Evolutionary conservation across 345 rosid genomes (phyloP), one percentile per base, ranked within the genome.

Genomic region (Toxicodendron radicans): DNA sequence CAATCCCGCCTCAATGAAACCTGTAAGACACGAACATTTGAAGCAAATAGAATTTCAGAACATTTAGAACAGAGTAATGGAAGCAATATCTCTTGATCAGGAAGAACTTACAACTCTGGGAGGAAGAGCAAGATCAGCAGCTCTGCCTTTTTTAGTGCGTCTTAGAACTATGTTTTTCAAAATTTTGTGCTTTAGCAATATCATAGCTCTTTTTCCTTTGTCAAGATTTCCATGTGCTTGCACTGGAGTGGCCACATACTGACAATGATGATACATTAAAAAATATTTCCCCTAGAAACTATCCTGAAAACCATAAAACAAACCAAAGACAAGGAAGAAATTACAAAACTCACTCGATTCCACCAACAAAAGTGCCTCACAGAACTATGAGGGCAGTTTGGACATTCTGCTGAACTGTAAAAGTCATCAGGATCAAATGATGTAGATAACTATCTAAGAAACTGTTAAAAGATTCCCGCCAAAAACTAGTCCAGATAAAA

Each of bases 301-400:
- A 23, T 62, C 41, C 38, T 64, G 30, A 66, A 64, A 46, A 11
- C 54, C n/a, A 52, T 21, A 60, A 45, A 21, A 43, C 11, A 20
- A 60, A 32, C 43, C 2, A 63, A 61, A 51, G 67, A 73, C 21
- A 64, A 58, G 30, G 21, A 58, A 70, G 57, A 24, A 56, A 35
- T 56, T 60, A 61, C 49, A 71, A 21, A 70, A 77, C 86, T 89
- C 72, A 95, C 99, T 85, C 86, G 91, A 82, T 95, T 95, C 99
- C 99, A 95, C 99, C 99, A 95, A 83, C 99, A 95, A 74, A 95
- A 95, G 81, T 95, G 99, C 77, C 98, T 89, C 68, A 90, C 94
- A 16, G 91, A 75, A 73, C 76, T 90, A 81, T 95, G 99, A 63
- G 92, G 85, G 74, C 99, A 95, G 81, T 78, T 86, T 2, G 83